Evolutionary conservation across 2,329 filamentous ascomycete species (phyloP), one percentile per base, ranked within the genome.

Genomic region (Alternaria burnsii): DNA sequence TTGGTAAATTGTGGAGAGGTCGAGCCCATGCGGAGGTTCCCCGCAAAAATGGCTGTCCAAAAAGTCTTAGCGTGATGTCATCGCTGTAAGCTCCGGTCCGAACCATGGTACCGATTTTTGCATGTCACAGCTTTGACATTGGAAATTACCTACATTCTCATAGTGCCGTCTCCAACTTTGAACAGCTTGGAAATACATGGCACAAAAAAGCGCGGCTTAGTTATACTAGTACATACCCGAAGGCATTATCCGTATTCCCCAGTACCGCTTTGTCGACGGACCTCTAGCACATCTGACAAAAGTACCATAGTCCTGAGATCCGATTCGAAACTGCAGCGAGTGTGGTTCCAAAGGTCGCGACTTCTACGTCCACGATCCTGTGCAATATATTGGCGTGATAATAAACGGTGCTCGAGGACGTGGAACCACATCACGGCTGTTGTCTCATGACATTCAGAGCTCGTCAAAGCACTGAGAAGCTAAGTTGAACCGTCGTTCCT

Each of bases 1-100:
- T 42, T 53, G 58, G 43, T 40, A 53, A 36, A 18, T 30, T 53
- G 55, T 48, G 42, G 43, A 54, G 55, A 44, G 32, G 47, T 43
- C 42, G 43, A 48, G 55, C 34, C 20, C 18, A 24, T 24, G 43
- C 43, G 32, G 60, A 42, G 18, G 20, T 67, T 67, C 62, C 65
- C 65, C 65, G 65, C 65, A 61, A 65, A 61, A 52, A 46, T 36
- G 62, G 59, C 62, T 63, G 55, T 47, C 56, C 30, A 48, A 55
- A 57, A 57, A 30, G 46, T 51, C 61, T 61, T 59, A 58, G 56
- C 50, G 43, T 69, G 68, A 71, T 61, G 67, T 71, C 67, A 68
- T 62, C 20, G 44, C 57, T 51, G 50, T 63, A 55, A 61, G 32
- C 65, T 61, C 58, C 51, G 56, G 59, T 7, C 8, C 41, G 47